phyloP scores from a whole-genome alignment of 2,329 filamentous ascomycete species.

The Alternaria sp. region DNA sequence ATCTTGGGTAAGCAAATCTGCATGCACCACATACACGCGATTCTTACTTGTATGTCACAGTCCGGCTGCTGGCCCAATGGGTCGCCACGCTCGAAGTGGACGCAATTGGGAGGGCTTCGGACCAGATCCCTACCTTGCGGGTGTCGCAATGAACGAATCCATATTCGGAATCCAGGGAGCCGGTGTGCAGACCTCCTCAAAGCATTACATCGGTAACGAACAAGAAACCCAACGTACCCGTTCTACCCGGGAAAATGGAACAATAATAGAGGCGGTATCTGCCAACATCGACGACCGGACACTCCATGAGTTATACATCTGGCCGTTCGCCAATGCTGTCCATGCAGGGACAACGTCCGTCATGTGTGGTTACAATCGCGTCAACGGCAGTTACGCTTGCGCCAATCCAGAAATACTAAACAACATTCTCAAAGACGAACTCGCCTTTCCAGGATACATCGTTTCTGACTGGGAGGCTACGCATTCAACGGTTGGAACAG shows the following conservation, averaged over 20 bases:
- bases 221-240: slow-evolving; percentile 61
- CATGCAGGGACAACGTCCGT: slow-evolving; percentile 65
- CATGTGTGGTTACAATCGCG: slow-evolving; percentile 60
- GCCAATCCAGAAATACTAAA: slow-evolving; percentile 56
- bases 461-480: slow-evolving; percentile 58
- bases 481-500: slow-evolving; percentile 54
- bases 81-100: slow-evolving; percentile 51
- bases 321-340: slow-evolving; percentile 71
- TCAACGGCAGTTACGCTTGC: slow-evolving; percentile 42
- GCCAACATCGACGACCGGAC: slow-evolving; percentile 62
- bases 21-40: too few relatives aligned
- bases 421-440: slow-evolving; percentile 60
- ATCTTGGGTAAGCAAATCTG: too few relatives aligned
- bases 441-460: slow-evolving; percentile 58
- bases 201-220: slow-evolving; percentile 69
- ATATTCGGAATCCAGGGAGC: slow-evolving; percentile 51
- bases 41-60: too few relatives aligned
- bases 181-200: slow-evolving; percentile 54
- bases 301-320: slow-evolving; percentile 62
- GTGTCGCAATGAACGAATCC: slow-evolving; percentile 49
- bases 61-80: slow-evolving; percentile 60
- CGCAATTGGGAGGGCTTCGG: slow-evolving; percentile 57
- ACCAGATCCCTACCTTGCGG: slow-evolving; percentile 55
- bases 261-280: slow-evolving; percentile 64
- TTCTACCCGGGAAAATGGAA: slow-evolving; percentile 41